These are phyloP conservation scores for Trypanosoma lewisi DNA, from an alignment of 208 protist genomes.

Conservation along the genomic window DNA sequence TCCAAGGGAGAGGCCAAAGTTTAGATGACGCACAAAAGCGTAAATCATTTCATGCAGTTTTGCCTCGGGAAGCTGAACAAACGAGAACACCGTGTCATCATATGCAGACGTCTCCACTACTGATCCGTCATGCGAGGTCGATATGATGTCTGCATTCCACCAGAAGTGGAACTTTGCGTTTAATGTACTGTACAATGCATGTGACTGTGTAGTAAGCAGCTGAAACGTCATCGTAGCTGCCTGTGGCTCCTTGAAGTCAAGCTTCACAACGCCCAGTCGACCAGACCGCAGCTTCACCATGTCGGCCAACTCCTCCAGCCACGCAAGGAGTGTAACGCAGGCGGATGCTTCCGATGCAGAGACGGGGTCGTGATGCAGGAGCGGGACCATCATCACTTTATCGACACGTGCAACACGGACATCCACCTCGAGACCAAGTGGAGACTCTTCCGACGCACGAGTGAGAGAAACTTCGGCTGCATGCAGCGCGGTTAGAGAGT, in stretches of 20 bases:
- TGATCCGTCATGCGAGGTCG: too few relatives aligned
- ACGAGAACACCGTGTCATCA: background rate
- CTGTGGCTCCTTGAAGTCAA: slow-evolving; percentile 42
- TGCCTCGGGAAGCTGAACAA: background rate
- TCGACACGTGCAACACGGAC: slow-evolving; percentile 26
- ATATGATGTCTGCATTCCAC: slow-evolving; percentile 52
- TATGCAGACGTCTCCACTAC: too few relatives aligned
- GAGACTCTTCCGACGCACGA: background rate
- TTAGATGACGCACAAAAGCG: background rate
- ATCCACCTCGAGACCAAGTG: slow-evolving; percentile 45
- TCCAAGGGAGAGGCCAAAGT: slow-evolving; percentile 35
- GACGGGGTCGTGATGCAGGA: slow-evolving; percentile 39
- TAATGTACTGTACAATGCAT: slow-evolving; percentile 3
- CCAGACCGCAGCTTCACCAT: slow-evolving; percentile 7
- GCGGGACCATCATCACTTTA: slow-evolving; percentile 1
- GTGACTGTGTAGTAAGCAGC: slow-evolving; percentile 7
- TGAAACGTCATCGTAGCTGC: slow-evolving; percentile 21
- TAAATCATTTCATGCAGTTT: slow-evolving; percentile 2
- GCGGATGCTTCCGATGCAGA: background rate
- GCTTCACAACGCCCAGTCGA: slow-evolving; percentile 35
- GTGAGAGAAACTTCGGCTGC: background rate
- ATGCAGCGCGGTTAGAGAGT: slow-evolving; percentile 14
- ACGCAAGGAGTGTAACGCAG: slow-evolving; percentile 5
- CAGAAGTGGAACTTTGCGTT: slow-evolving; percentile 32
- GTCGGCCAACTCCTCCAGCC: background rate